phyloP scores from a whole-genome alignment of 163 green algal genomes.

The Volvox carteri region DNA sequence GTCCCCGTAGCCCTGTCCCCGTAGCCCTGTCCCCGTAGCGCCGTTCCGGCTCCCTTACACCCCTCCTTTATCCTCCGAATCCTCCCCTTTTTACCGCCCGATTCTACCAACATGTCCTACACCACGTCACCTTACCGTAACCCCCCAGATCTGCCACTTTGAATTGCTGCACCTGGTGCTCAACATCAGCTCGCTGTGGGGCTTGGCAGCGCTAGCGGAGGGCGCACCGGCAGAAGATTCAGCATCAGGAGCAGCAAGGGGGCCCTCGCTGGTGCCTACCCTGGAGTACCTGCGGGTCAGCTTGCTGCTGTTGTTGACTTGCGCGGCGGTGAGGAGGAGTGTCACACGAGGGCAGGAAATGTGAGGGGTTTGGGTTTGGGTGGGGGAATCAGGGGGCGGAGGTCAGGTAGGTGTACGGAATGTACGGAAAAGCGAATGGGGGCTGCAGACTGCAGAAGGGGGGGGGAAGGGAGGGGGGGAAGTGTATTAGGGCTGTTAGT shows the following conservation, averaged over 20 bases:
- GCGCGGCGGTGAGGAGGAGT: slow-evolving; percentile 29
- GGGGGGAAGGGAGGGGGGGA: not conserved
- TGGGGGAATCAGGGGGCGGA: too few relatives aligned
- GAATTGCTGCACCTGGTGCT: slow-evolving; percentile 80
- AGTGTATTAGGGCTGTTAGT: too few relatives aligned
- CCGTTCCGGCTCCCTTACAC: too few relatives aligned
- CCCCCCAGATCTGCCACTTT: slow-evolving; percentile 72
- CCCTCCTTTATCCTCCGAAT: too few relatives aligned
- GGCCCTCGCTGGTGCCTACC: slow-evolving; percentile 52
- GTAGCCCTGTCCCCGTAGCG: too few relatives aligned
- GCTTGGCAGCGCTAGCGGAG: slow-evolving; percentile 70
- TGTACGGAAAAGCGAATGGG: not conserved
- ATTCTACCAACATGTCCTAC: too few relatives aligned
- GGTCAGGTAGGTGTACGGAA: not conserved
- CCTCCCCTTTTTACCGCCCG: too few relatives aligned
- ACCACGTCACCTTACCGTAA: not conserved
- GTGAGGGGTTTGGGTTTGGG: too few relatives aligned
- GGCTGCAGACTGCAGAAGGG: not conserved
- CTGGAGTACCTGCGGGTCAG: slow-evolving; percentile 62
- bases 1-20: too few relatives aligned
- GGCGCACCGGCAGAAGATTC: too few relatives aligned
- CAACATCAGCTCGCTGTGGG: slow-evolving; percentile 80
- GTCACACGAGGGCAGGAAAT: too few relatives aligned
- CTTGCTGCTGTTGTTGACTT: slow-evolving; percentile 60
- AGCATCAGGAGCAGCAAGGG: too few relatives aligned